Base-by-base conservation (phyloP, 768 basidiomycete species). In the Sistotremastrum niveocremeum region DNA sequence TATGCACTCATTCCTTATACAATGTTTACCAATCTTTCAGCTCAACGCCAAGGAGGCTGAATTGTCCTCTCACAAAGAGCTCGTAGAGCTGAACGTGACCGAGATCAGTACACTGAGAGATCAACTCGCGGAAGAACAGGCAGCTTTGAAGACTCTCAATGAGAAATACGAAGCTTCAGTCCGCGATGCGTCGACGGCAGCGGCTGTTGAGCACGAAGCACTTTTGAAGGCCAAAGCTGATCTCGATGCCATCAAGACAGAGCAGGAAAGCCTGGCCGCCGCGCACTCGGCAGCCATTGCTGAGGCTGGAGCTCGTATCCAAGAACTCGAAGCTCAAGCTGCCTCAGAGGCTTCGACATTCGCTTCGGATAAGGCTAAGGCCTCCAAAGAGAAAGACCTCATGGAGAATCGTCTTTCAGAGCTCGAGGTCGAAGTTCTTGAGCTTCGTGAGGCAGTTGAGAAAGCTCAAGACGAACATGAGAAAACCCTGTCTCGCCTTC, bases 381-480 rank as follows among this genome's bases (percentile, higher is more conserved):
- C 20, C 20, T 20, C 20, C 20, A 30, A 39, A 36, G 81, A 84
- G 61, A 80, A 76, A 55, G 83, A 82, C 54, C 84, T 86, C 48
- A 77, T 65, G 37, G 73, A 78, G 6, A 67, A 64, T 56, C 85
- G 79, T 60, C 65, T 88, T 4, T 84, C 83, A 0, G 86, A 90
- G 54, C 67, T 87, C 29, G 87, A 90, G 64, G 65, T 90, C 42
- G 84, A 89, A 57, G 71, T 87, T 37, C 60, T 88, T 47, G 86
- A 89, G 62, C 56, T 81, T 49, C 84, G 72, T 59, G 86, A 90
- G 57, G 66, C 66, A 37, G 74, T 76, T 50, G 86, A 88, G 52
- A 61, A 61, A 12, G 64, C 70, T 5, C 78, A 82, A 54, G 84
- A 85, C 46, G 71, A 71, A 32, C 74, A 70, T 42, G 65, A 63